Evolutionary conservation across 106 monocot species (phyloP), one percentile per base, ranked within the genome.

Genomic region (Apostasia ramifera): DNA sequence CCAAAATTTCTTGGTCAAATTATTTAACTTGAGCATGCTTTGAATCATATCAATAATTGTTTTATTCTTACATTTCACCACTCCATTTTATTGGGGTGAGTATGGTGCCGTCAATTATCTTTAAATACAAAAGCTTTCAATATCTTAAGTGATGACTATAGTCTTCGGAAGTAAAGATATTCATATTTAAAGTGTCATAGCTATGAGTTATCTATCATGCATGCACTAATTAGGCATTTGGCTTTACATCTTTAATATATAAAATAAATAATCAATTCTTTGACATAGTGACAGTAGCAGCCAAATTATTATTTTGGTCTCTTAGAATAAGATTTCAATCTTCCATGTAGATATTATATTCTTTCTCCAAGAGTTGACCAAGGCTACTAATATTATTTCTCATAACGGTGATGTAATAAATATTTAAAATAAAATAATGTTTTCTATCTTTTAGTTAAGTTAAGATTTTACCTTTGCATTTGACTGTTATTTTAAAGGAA

Each of bases 391-490:
- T 67, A 52, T 51, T 67, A 52, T 44, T 47, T 47, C 3, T 64
- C n/a, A 64, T 45, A 13, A 1, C n/a, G 44, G 64, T 10, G 2
- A 45, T 46, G 40, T 40, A 40, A 4, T 0, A 52, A 9, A 69
- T 9, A 56, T 55, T 69, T n/a, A 55, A 43, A 55, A 56, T 69
- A n/a, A 69, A n/a, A 55, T 44, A 13, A 14, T 69, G 55, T 5
- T 1, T 55, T 11, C 55, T 8, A 54, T 69, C 8, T 55, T 45
- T 69, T 15, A 55, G n/a, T 11, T 44, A 13, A 47, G 54, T 68
- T 1, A 54, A 3, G 10, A 68, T 54, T 68, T 2, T 68, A n/a
- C 51, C 53, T 68, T 54, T 68, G 5, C 39, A 8, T 13, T 12
- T 56, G 4, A 69, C 42, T 1, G 5, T 2, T 1, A 53, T 11